phyloP scores from a whole-genome alignment of 495 filamentous ascomycete genomes.

The Trichoderma parareesei region DNA sequence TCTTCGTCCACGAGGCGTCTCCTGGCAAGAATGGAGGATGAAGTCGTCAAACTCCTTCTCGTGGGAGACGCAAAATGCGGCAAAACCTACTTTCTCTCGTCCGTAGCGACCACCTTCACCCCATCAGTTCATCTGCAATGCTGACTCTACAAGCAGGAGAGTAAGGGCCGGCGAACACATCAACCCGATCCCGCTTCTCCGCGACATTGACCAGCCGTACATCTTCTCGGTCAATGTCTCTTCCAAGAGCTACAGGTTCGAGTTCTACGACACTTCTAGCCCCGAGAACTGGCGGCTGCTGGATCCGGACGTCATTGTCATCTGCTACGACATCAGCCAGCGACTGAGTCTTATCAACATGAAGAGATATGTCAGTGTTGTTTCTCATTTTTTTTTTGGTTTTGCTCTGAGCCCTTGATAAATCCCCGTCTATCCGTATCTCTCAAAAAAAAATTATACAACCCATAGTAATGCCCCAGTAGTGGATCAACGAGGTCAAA shows the following conservation, averaged over 20 bases:
- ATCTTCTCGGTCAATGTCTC: conserved; percentile 62
- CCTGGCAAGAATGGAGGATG: conserved; percentile 27
- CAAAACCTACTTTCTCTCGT: conserved; percentile 87
- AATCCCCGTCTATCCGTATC: conserved; percentile 9
- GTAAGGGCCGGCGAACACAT: conserved; percentile 31
- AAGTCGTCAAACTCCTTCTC: conserved; percentile 61
- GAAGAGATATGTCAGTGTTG: conserved; percentile 44
- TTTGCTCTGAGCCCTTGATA: not conserved
- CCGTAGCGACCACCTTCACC: conserved; percentile 28
- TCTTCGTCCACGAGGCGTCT: not conserved
- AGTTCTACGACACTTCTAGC: conserved; percentile 71
- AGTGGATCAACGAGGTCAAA: conserved; percentile 66
- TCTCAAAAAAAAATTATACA: not conserved
- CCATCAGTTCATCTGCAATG: too few species aligned
- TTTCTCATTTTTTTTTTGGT: not conserved
- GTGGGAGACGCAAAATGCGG: conserved; percentile 75
- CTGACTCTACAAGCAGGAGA: conserved; percentile 25
- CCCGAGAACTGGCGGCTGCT: conserved; percentile 70
- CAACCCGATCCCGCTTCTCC: conserved; percentile 46
- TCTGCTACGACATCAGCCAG: conserved; percentile 76
- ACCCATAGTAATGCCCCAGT: conserved; percentile 15
- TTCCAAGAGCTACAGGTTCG: conserved; percentile 55
- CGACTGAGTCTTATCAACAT: conserved; percentile 56
- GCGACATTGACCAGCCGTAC: conserved; percentile 76
- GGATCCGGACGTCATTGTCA: conserved; percentile 59